Evolutionary conservation across 345 rosid genomes (phyloP).

Genomic region (Moricandia arvensis): DNA sequence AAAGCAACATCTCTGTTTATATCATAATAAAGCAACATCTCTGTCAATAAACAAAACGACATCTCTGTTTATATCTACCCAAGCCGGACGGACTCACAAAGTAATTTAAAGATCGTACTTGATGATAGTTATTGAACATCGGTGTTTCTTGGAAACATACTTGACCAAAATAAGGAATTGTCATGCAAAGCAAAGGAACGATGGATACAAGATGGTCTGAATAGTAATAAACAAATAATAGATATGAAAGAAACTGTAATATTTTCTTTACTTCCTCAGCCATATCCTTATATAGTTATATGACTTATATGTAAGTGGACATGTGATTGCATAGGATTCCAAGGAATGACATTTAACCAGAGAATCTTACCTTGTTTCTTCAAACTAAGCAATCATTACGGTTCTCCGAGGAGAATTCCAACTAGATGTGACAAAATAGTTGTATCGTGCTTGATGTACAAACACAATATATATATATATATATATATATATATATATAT

Average conservation of each 20-base stretch:
- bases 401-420: constrained; percentile 22
- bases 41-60: too few species aligned
- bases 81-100: neutral
- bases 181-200: neutral
- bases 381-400: constrained; percentile 30
- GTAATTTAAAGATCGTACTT: neutral
- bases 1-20: too few species aligned
- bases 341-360: constrained; percentile 16
- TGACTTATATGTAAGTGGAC: neutral
- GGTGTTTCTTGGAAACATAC: too few species aligned
- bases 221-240: too few species aligned
- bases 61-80: too few species aligned
- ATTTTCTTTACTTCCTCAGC: neutral
- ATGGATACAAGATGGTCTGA: neutral
- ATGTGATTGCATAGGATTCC: constrained; percentile 29
- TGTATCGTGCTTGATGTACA: neutral
- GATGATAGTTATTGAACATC: too few species aligned
- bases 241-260: too few species aligned
- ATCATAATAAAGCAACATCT: too few species aligned
- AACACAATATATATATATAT: constrained; percentile 1
- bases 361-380: constrained; percentile 24
- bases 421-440: constrained; percentile 28
- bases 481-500: too few species aligned
- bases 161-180: too few species aligned
- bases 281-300: too few species aligned